Base-by-base conservation (phyloP, 139 green algal species). In the Deuterostichococcus epilithicus region DNA sequence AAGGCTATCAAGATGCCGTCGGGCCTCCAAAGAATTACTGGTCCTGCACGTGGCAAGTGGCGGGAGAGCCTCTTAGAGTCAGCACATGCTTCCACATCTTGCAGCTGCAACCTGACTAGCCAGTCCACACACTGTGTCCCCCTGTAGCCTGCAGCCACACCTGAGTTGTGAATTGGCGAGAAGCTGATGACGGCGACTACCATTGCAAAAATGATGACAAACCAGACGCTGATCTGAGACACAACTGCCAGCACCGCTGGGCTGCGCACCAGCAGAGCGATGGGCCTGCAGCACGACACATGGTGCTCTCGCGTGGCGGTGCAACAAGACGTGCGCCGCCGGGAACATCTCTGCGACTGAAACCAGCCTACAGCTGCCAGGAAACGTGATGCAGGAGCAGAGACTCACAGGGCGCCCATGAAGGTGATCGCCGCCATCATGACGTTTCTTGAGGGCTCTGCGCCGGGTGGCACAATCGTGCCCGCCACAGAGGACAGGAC, bases 381-480 rank as follows among this genome's bases (percentile, higher is more conserved):
- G 35, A 52, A 20, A 30, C n/a, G 35, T 23, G 42, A 23, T 8
- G 42, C 13, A 8, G 13, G 13, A 13, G 10, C 42, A 8, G 20
- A 5, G 23, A 36, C 36, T 60, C 38, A n/a, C 42, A 34, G 28
- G 32, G 35, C 22, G n/a, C 72, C 3, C 74, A 63, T 63, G 52
- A 63, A 63, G 26, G 52, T 63, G 52, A 63, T 63, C 81, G 81
- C 85, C 44, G 80, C 69, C 42, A 93, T 82, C 74, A 92, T 90
- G 1, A 74, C 80, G 58, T 83, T 90, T 2, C 91, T 82, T 0
- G 84, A 91, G 0, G 91, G 91, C 82, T 96, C 91, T 1, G 90
- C 89, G 5, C 91, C 91, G 0, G 91, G 88, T 1, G 91, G 91
- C 60, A 96, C 92, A 52, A 96, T 81, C 0, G 87, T 95, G 36